A percentile compares a stretch with the other conserved stretches of the same genome.
Evolutionary conservation across 192 early-diverging fungal genomes (phyloP).

Genomic region (Backusella morwellensis): DNA sequence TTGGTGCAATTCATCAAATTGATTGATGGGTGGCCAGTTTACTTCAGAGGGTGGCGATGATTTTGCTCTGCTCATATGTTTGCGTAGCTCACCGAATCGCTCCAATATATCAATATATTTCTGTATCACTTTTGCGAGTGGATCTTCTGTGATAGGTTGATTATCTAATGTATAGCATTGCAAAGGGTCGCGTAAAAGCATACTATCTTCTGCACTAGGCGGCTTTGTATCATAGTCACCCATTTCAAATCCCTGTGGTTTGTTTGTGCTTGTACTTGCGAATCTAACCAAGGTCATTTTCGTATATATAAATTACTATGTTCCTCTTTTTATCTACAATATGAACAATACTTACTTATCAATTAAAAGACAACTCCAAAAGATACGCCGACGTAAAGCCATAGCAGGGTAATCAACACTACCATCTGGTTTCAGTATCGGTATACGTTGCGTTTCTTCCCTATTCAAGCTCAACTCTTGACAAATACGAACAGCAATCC

Average conservation of each 20-base stretch:
- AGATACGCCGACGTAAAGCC: constrained; percentile 40
- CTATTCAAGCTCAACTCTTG: constrained; percentile 50
- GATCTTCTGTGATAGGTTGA: constrained; percentile 10
- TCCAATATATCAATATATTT: constrained; percentile 9
- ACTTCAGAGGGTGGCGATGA: neutral
- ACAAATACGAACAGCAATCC: constrained; percentile 47
- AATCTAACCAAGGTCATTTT: constrained; percentile 18
- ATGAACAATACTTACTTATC: constrained; percentile 35
- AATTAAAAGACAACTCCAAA: constrained; percentile 48
- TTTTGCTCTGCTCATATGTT: constrained; percentile 21
- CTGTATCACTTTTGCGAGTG: constrained; percentile 10
- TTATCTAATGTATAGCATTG: constrained; percentile 14
- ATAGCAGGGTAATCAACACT: constrained; percentile 36
- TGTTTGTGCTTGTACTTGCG: constrained; percentile 34
- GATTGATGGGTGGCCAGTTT: constrained; percentile 26
- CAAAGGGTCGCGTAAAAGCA: constrained; percentile 17
- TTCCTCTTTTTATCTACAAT: no score
- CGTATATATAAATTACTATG: no score
- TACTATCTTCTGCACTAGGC: constrained; percentile 13
- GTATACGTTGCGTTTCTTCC: constrained; percentile 31
- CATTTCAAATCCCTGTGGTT: constrained; percentile 49
- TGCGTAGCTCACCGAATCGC: constrained; percentile 31
- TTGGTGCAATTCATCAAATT: constrained; percentile 17
- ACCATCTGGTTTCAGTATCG: constrained; percentile 37
- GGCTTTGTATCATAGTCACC: constrained; percentile 39